These are phyloP conservation scores for Candida pini DNA, from an alignment of 805 yeast genomes.

Conservation along the genomic window DNA sequence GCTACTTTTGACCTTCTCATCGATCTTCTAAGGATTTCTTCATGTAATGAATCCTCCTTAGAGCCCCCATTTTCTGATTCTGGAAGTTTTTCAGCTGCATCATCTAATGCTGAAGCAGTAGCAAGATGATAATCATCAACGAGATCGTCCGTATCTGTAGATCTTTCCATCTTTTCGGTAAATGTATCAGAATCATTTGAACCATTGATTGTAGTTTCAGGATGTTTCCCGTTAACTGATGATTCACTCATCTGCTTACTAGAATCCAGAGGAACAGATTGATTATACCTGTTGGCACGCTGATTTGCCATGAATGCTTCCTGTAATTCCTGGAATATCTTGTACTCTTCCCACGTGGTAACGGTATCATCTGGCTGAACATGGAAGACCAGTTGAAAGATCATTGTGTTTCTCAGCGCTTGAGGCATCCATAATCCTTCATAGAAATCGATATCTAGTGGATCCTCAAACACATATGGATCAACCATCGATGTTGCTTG, in stretches of 20 bases:
- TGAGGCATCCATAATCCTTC: constrained; percentile 81
- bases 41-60: constrained; percentile 3
- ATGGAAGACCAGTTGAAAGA: constrained; percentile 82
- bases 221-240: neutral
- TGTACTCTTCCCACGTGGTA: constrained; percentile 86
- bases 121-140: constrained; percentile 1
- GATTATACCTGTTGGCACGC: constrained; percentile 8
- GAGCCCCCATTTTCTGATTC: no score
- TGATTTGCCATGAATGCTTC: constrained; percentile 44
- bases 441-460: constrained; percentile 72
- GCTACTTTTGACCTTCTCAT: constrained; percentile 23
- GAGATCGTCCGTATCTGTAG: constrained; percentile 1
- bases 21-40: constrained; percentile 13
- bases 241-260: neutral
- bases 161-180: neutral
- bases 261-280: neutral
- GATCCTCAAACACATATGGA: constrained; percentile 88
- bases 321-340: constrained; percentile 54
- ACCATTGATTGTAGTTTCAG: no score
- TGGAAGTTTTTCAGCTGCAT: neutral
- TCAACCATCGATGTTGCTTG: constrained; percentile 51
- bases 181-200: neutral
- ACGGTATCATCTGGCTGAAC: constrained; percentile 94
- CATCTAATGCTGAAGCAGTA: neutral
- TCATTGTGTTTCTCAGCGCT: constrained; percentile 76